A percentile compares a stretch with the other conserved stretches of the same genome.
Conservation (phyloP, 108 stramenopile genomes). For the Conticribra guillardii region DNA sequence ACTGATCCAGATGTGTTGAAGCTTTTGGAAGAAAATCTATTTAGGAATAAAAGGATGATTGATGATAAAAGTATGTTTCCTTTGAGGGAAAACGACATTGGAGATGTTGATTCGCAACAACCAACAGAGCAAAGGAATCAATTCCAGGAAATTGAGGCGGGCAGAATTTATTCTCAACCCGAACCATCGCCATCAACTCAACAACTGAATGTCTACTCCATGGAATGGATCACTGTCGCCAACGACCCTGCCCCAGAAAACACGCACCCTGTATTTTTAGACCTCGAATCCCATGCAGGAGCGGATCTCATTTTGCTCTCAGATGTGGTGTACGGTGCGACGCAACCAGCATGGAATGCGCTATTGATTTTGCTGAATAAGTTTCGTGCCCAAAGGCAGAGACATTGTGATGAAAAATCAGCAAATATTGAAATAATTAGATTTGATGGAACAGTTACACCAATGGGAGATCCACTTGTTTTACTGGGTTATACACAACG, state of each 20-base stretch:
- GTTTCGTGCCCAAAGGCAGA: slow-evolving; percentile 6
- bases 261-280: slow-evolving; percentile 11
- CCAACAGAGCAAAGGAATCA: no score
- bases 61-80: neutral
- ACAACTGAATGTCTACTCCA: neutral
- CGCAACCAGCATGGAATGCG: slow-evolving; percentile 22
- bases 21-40: slow-evolving; percentile 16
- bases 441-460: slow-evolving; percentile 1
- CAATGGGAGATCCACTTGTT: slow-evolving; percentile 2
- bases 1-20: slow-evolving; percentile 9
- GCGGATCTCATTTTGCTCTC: slow-evolving; percentile 15
- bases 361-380: slow-evolving; percentile 5
- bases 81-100: no score
- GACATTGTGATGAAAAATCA: neutral
- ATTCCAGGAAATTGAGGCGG: no score
- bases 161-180: no score
- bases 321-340: slow-evolving; percentile 15
- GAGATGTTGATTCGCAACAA: no score
- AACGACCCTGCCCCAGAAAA: neutral
- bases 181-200: no score
- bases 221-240: slow-evolving; percentile 8
- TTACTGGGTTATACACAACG: slow-evolving; percentile 13
- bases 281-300: slow-evolving; percentile 14
- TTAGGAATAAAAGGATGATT: neutral
- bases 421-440: neutral